Conservation (phyloP, 805 yeast species). For the Kuraishia molischiana region DNA sequence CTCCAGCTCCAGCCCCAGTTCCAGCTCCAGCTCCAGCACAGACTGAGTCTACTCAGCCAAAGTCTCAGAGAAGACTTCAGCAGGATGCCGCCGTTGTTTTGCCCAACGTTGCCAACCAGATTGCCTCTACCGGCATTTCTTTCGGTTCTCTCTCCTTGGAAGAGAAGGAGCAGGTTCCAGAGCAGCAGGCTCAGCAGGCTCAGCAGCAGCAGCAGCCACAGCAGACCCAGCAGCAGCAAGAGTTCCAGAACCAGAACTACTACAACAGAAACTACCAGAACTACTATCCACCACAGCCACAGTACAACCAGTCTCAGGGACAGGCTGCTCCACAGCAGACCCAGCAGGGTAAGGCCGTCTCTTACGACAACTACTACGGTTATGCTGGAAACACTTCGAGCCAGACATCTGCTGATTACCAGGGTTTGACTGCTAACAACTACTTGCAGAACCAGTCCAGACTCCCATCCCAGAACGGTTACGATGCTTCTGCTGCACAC, state of each 20-base stretch:
- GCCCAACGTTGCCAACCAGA: constrained; percentile 36
- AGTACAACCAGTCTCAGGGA: constrained; percentile 10
- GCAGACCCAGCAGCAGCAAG: constrained; percentile 9
- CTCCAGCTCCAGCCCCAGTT: constrained; percentile 4
- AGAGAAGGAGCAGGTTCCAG: constrained; percentile 27
- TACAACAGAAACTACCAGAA: constrained; percentile 9
- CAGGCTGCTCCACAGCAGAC: constrained; percentile 11
- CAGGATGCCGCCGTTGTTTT: constrained; percentile 28
- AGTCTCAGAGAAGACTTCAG: constrained; percentile 2
- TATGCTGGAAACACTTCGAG: constrained; percentile 9
- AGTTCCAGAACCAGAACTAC: constrained; percentile 8
- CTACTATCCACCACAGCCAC: constrained; percentile 12
- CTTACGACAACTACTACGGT: constrained; percentile 7
- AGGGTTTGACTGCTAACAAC: constrained; percentile 1
- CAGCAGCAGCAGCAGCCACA: constrained; percentile 7
- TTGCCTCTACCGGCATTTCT: constrained; percentile 37
- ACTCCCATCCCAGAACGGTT: neutral
- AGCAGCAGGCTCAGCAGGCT: constrained; percentile 13
- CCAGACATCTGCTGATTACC: constrained; percentile 5
- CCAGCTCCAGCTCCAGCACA: constrained; percentile 4
- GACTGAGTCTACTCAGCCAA: neutral
- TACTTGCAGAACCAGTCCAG: constrained; percentile 3
- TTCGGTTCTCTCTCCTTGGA: constrained; percentile 43
- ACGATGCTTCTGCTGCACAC: constrained; percentile 2
- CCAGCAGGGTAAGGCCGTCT: constrained; percentile 7